Percentiles rank a stretch among this genome's conserved stretches.
These are phyloP conservation scores for Henckelia pumila DNA, from an alignment of 257 asterid genomes.

Conservation along the genomic window DNA sequence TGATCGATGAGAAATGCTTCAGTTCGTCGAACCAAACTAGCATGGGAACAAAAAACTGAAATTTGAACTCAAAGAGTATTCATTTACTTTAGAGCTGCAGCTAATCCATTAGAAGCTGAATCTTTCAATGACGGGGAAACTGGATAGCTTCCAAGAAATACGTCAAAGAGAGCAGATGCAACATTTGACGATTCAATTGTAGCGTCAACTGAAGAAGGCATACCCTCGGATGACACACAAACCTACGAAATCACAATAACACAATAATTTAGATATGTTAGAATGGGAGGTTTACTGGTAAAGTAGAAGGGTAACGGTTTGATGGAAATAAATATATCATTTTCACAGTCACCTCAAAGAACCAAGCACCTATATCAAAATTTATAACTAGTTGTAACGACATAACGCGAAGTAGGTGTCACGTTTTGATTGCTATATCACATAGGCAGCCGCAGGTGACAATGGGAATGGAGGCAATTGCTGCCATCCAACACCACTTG, in stretches of 20 bases:
- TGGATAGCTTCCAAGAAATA: conserved; percentile 74
- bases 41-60: conserved; percentile 12
- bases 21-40: conserved; percentile 14
- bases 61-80: conserved; percentile 14
- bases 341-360: background rate
- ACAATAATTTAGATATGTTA: background rate
- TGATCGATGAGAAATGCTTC: conserved; percentile 7
- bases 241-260: conserved; percentile 43
- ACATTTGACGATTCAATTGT: conserved; percentile 69
- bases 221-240: conserved; percentile 58
- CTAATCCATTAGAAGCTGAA: conserved; percentile 62
- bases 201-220: conserved; percentile 67
- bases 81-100: conserved; percentile 48
- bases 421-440: too few species aligned
- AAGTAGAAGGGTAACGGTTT: background rate
- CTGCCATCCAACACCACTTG: conserved; percentile 2
- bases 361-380: background rate
- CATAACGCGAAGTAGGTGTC: background rate
- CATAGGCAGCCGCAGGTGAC: background rate
- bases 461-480: background rate
- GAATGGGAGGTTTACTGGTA: conserved; percentile 5
- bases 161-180: conserved; percentile 71
- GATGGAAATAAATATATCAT: background rate
- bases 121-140: conserved; percentile 84
- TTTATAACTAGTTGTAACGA: background rate